Conservation (phyloP, 1,284 basidiomycete genomes). For the Lentinus polychrous region DNA sequence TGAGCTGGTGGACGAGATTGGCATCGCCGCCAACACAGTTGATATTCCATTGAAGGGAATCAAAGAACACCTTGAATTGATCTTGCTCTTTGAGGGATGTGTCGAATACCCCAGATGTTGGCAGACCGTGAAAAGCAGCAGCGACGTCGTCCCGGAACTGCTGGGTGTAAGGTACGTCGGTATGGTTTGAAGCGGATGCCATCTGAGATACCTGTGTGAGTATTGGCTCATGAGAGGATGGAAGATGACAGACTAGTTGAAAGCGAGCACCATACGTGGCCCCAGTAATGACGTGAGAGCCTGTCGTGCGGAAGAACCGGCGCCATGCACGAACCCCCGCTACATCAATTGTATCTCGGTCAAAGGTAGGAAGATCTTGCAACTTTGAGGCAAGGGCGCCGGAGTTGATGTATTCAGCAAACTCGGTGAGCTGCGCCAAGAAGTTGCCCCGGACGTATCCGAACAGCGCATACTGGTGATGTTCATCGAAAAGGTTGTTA, state of each 20-base stretch:
- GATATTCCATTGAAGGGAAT: neutral
- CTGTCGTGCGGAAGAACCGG: neutral
- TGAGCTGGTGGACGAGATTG: neutral
- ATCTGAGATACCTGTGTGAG: neutral
- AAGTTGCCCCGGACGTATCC: neutral
- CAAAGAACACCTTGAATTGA: neutral
- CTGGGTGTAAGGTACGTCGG: neutral
- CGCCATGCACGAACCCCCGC: neutral
- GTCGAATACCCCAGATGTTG: neutral
- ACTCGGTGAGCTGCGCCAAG: neutral
- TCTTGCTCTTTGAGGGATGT: neutral
- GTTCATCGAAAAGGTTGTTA: neutral
- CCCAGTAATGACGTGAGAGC: neutral
- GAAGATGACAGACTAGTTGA: neutral
- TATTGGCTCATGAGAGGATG: neutral
- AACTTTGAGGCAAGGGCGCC: neutral
- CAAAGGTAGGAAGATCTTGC: neutral
- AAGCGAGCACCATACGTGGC: neutral
- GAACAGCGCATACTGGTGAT: neutral
- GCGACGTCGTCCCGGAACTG: neutral
- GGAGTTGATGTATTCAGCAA: neutral
- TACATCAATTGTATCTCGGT: neutral
- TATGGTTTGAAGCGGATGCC: neutral
- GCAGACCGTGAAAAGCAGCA: neutral
- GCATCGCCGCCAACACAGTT: neutral